These are phyloP conservation scores for Starmera caribaea DNA, from an alignment of 805 yeast species.

Conservation along the genomic window DNA sequence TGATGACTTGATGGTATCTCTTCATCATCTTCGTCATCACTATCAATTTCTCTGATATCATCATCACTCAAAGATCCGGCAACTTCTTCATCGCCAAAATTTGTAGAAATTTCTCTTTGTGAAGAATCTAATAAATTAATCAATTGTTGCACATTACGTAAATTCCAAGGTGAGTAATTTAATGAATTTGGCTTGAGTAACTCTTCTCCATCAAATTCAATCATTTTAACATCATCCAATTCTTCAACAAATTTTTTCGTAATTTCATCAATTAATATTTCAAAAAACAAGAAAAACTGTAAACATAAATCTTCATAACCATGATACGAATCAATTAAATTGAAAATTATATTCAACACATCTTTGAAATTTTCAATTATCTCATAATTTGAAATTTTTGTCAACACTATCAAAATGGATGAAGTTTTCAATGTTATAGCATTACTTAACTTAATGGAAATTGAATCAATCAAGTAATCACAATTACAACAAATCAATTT, in stretches of 20 bases:
- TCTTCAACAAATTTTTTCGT: conserved; percentile 24
- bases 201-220: conserved; percentile 11
- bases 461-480: conserved; percentile 73
- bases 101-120: conserved; percentile 20
- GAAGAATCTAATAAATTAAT: conserved; percentile 30
- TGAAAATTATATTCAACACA: conserved; percentile 63
- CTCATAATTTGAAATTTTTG: conserved; percentile 60
- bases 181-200: conserved; percentile 3
- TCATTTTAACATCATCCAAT: conserved; percentile 12
- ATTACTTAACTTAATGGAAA: conserved; percentile 61
- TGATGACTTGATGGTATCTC: conserved; percentile 3
- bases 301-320: conserved; percentile 67
- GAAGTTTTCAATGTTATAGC: conserved; percentile 69
- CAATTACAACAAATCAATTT: conserved; percentile 53
- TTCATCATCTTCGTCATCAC: conserved; percentile 15
- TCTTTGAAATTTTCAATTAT: conserved; percentile 63
- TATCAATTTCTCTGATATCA: conserved; percentile 21
- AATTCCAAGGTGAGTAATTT: conserved; percentile 50
- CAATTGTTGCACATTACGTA: conserved; percentile 34
- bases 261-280: conserved; percentile 44
- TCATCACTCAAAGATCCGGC: conserved; percentile 24
- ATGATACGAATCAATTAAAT: conserved; percentile 74
- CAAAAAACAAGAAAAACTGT: conserved; percentile 66
- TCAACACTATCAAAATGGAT: conserved; percentile 57
- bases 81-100: conserved; percentile 27